Evolutionary conservation across 1,284 basidiomycete genomes (phyloP).

Genomic region (Lentinus polychrous): DNA sequence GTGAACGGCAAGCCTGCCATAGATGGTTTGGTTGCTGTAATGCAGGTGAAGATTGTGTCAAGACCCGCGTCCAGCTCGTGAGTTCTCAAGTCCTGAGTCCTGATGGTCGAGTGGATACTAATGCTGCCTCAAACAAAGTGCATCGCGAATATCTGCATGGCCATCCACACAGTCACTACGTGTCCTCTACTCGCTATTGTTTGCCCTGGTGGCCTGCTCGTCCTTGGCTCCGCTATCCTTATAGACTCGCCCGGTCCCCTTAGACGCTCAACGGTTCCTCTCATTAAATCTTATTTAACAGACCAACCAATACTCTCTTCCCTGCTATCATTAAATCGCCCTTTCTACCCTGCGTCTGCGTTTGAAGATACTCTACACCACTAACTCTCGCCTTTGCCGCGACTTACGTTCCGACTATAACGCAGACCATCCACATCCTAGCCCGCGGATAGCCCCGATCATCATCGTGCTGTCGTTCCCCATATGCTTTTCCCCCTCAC

Average conservation of each 20-base stretch:
- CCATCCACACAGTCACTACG: background rate
- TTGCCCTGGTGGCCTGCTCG: slow-evolving; percentile 11
- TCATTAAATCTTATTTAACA: too few species aligned
- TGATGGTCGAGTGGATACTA: background rate
- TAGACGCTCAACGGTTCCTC: too few species aligned
- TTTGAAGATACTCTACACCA: too few species aligned
- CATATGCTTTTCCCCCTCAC: too few species aligned
- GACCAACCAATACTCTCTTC: too few species aligned
- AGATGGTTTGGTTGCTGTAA: slow-evolving; percentile 82
- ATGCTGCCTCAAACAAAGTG: background rate
- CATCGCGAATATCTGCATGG: background rate
- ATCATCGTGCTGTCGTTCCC: too few species aligned
- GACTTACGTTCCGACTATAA: too few species aligned
- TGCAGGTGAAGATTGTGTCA: slow-evolving; percentile 65
- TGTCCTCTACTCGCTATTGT: slow-evolving; percentile 2
- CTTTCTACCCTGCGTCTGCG: too few species aligned
- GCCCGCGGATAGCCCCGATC: too few species aligned
- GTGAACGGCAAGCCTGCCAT: slow-evolving; percentile 55
- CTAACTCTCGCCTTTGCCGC: too few species aligned
- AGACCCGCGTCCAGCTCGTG: slow-evolving; percentile 27
- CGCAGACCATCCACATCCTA: too few species aligned
- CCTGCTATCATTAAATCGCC: too few species aligned
- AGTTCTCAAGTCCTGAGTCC: slow-evolving; percentile 6
- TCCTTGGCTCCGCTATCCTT: slow-evolving; percentile 5
- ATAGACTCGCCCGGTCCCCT: slow-evolving; percentile 4